Evolutionary conservation across 768 basidiomycete genomes (phyloP), one percentile per base, ranked within the genome.

Genomic region (Termitomyces sp.): DNA sequence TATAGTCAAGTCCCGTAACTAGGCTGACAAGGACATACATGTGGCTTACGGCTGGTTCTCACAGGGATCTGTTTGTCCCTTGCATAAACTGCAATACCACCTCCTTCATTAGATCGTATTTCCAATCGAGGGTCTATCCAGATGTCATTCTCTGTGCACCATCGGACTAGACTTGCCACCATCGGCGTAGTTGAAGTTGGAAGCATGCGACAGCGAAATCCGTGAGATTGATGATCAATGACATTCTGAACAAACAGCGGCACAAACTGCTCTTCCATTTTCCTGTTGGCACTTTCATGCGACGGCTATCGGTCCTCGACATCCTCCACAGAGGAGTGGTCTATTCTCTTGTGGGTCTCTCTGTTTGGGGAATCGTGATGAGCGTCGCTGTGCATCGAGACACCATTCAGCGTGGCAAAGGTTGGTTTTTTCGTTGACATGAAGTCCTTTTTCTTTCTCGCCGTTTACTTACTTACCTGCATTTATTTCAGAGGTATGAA

Each of bases 241-340:
- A 49, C 34, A 49, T 21, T 14, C 21, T 34, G 35, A 34, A 21
- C 32, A 27, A 60, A 63, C 52, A 44, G 17, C n/a, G n/a, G n/a
- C n/a, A n/a, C n/a, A n/a, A 9, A 38, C 23, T 29, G 23, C 25
- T 29, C 38, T 29, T 29, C 29, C 17, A 31, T 31, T 25, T 11
- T 42, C 31, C 29, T 21, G 12, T 46, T 25, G 43, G 46, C 42
- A 44, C 38, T 5, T 19, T 3, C 21, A 68, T 68, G 68, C 52
- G 65, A 49, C 65, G 65, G 50, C 60, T 69, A 34, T 64, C 75
- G 12, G 44, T 81, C 16, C 58, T 75, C 53, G 82, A 84, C 65
- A 68, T 78, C 46, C 62, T 82, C 1, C 85, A 87, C 52, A 72
- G 84, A 64, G 77, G 77, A 4, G 68, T 84, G n/a, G 78, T 84